Evolutionary conservation across 2,329 filamentous ascomycete genomes (phyloP).

Genomic region (Aurifilum marmelostoma): DNA sequence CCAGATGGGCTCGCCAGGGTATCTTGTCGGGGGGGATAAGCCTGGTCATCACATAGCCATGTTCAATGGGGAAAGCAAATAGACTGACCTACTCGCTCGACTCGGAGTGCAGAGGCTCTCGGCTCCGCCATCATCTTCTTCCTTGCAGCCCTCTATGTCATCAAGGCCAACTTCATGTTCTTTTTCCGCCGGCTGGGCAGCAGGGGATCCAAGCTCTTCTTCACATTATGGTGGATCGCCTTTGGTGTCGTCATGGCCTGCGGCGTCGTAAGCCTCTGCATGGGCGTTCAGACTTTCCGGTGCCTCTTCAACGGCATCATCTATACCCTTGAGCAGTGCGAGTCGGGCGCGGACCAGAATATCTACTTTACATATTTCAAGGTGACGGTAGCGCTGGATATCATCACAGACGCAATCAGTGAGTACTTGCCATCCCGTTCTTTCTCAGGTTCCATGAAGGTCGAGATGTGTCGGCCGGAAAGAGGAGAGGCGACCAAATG

Average conservation of each 20-base stretch:
- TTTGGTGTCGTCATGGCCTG: conserved; percentile 23
- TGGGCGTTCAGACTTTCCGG: conserved; percentile 25
- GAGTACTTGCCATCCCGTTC: not conserved
- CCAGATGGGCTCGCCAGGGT: not conserved
- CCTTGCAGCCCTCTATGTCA: conserved; percentile 23
- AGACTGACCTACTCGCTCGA: not conserved
- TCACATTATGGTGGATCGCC: conserved; percentile 23
- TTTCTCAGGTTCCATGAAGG: not conserved
- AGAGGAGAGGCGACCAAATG: too few relatives aligned
- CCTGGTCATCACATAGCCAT: not conserved
- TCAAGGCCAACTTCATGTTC: conserved; percentile 29
- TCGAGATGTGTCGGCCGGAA: too few relatives aligned
- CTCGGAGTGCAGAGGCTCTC: conserved; percentile 12
- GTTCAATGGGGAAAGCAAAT: not conserved
- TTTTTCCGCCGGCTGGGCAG: conserved; percentile 27
- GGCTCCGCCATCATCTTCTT: conserved; percentile 26
- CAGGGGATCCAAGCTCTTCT: conserved; percentile 10
- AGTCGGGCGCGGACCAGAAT: conserved; percentile 22
- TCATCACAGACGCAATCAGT: conserved; percentile 21
- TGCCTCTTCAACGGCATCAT: conserved; percentile 24
- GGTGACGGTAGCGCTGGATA: conserved; percentile 25
- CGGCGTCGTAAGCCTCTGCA: conserved; percentile 18
- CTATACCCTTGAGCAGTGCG: conserved; percentile 21
- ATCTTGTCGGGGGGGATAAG: not conserved
- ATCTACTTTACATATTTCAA: conserved; percentile 27